Base-by-base conservation (phyloP, 805 yeast genomes). In the Vanderwaltozyma verrucispora region DNA sequence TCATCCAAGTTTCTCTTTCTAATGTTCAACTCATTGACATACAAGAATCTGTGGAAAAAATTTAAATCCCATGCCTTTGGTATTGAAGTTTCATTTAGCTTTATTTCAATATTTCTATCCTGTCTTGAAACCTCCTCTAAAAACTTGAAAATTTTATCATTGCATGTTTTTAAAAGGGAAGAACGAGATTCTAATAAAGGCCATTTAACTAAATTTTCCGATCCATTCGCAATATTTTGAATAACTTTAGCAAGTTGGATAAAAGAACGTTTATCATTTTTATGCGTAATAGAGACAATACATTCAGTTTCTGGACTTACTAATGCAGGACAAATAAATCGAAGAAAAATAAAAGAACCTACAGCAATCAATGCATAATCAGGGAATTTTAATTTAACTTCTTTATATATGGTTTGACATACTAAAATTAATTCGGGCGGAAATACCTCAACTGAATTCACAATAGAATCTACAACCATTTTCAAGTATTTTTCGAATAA, bases 261-360 rank as follows among this genome's bases (percentile, higher is more conserved):
- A 35, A 84, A 69, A 0, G 85, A 73, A 45, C 95, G 69, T 43
- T 86, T 67, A 4, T 67, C 66, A 13, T 54, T 54, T 7, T 61
- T 50, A 37, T 63, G 62, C 3, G 72, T 49, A 53, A 69, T 48
- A 15, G 58, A 63, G 17, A 63, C 54, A 28, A 66, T 55, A 32
- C 53, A 56, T 41, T 68, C 68, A 14, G 65, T 42, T 40, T 84
- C 94, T 0, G 96, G 96, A 25, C 86, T 77, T 12, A 88, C 88
- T 48, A 88, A 77, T 0, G 95, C 94, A 11, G 97, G 96, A 54
- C 94, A 82, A 42, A 81, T 69, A 44, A 80, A 75, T 39, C 95
- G 64, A 47, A 89, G 65, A 51, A 89, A 88, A 38, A 89, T 65
- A 54, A 83, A 89, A 0, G 95, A 87, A 0, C 96, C 95, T 20